Percentiles rank a stretch among this genome's conserved stretches.
These are phyloP conservation scores for Sphaerostilbella broomeana DNA, from an alignment of 2,329 filamentous ascomycete species.

Conservation along the genomic window DNA sequence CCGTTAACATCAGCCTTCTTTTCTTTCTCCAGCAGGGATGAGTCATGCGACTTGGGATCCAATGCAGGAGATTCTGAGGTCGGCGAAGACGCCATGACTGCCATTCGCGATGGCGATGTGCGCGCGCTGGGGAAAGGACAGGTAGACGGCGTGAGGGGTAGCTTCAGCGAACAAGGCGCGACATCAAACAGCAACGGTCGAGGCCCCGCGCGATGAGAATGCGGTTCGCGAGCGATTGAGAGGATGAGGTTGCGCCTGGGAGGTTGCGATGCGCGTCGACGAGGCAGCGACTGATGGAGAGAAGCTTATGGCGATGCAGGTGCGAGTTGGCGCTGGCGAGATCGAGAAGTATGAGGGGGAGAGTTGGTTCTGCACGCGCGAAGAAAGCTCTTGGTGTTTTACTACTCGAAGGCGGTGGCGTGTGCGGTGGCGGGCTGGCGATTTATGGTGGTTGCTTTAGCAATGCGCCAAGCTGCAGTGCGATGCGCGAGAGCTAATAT, in stretches of 20 bases:
- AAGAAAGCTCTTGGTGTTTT: not conserved
- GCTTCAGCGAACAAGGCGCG: constrained; percentile 26
- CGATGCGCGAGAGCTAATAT: no score
- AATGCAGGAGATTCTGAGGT: constrained; percentile 33
- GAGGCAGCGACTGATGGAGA: not conserved
- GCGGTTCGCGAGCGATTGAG: not conserved
- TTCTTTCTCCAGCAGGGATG: constrained; percentile 22
- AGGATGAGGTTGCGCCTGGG: not conserved
- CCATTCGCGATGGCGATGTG: constrained; percentile 37
- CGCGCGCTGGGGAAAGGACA: not conserved
- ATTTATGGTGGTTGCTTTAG: no score
- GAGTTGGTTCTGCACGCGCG: not conserved
- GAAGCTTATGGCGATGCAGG: not conserved
- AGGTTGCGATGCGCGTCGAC: not conserved
- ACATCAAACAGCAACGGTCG: constrained; percentile 28
- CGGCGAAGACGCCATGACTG: constrained; percentile 49
- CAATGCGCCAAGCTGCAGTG: no score
- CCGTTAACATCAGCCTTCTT: constrained; percentile 31
- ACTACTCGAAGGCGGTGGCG: no score
- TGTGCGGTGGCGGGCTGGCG: no score
- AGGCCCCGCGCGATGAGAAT: constrained; percentile 5
- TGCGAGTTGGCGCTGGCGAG: not conserved
- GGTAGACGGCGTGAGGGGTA: constrained; percentile 12
- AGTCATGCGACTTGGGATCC: constrained; percentile 42
- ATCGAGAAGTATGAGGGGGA: not conserved